Evolutionary conservation across 2,329 filamentous ascomycete species (phyloP), one percentile per base, ranked within the genome.

Genomic region (Ophiostoma triangulosporum): DNA sequence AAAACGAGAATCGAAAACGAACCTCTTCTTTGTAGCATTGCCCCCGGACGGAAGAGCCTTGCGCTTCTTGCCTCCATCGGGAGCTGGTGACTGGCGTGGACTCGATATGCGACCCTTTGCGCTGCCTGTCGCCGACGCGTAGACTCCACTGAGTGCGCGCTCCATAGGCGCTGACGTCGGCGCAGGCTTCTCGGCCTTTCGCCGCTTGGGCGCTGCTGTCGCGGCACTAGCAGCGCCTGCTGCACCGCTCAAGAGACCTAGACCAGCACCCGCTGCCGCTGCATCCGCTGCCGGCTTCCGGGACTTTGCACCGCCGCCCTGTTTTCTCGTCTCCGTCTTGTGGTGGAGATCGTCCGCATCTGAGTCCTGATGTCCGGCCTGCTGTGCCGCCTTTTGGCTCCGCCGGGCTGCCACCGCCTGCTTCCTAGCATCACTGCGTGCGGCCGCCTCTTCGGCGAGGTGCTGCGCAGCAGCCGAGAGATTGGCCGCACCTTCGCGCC

Each of bases 401-500:
- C 86, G 88, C 63, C 86, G 86, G 38, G 84, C 85, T 58, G 83
- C 76, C 57, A 90, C 74, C 22, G 88, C 86, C 67, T 95, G 88
- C 64, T 91, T 88, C 59, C 88, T 78, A 32, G 84, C 83, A 63
- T 94, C 89, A 65, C 88, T 93, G 60, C 90, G 81, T 54, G 86
- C 83, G 12, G 88, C 86, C 20, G 86, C 86, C 65, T 95, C 90
- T 33, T 85, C 86, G 51, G 90, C 89, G 53, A 93, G 77, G 45
- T 86, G 76, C 57, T 85, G 82, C 54, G 83, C 83, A 12, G 85
- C 84, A 1, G 86, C 86, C 22, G 88, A 87, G 60, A 89, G 86
- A 36, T 81, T 81, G 22, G 85, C 78, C 11, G 84, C 86, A 22
- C 84, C 86, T 64, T 95, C 89, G 58, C 88, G 80, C 56, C 88